Evolutionary conservation across 2,329 filamentous ascomycete genomes (phyloP).

Genomic region (Plectosphaerella sp.): DNA sequence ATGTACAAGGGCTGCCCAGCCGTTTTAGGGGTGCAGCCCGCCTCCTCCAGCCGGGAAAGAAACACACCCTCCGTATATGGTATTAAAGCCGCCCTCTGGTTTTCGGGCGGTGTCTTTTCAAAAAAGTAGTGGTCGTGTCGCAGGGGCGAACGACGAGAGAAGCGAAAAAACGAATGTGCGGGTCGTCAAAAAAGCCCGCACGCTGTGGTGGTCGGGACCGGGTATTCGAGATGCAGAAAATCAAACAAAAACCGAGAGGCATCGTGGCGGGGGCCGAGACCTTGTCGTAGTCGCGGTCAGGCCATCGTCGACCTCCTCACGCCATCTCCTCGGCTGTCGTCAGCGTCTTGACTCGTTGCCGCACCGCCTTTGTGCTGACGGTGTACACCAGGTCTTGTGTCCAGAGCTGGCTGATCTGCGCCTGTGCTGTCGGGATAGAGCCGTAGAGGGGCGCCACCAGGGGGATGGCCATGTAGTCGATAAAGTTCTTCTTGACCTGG

Average conservation of each 20-base stretch:
- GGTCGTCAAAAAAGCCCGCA: background rate
- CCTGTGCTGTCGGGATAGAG: constrained; percentile 62
- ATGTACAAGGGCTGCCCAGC: constrained; percentile 39
- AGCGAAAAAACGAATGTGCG: constrained; percentile 11
- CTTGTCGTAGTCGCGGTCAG: constrained; percentile 2
- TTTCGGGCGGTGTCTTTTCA: constrained; percentile 6
- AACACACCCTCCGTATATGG: constrained; percentile 11
- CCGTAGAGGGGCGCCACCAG: constrained; percentile 65
- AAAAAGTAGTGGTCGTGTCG: constrained; percentile 11
- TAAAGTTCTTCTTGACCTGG: constrained; percentile 47
- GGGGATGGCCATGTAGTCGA: constrained; percentile 63
- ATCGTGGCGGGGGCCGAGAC: constrained; percentile 1
- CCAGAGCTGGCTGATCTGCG: constrained; percentile 66
- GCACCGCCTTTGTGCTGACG: constrained; percentile 65
- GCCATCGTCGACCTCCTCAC: constrained; percentile 18
- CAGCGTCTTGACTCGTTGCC: constrained; percentile 42
- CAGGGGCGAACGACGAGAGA: constrained; percentile 8
- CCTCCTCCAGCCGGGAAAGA: background rate
- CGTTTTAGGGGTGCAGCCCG: background rate
- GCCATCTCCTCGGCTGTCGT: constrained; percentile 37
- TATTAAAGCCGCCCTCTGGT: constrained; percentile 12
- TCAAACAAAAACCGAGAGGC: constrained; percentile 7
- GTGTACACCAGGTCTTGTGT: constrained; percentile 65
- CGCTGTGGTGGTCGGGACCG: background rate
- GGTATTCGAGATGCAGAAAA: background rate